Percentiles rank a stretch among this genome's conserved stretches.
These are phyloP conservation scores for Nyctanthes arbortristis DNA, from an alignment of 257 asterid genomes.

Conservation along the genomic window DNA sequence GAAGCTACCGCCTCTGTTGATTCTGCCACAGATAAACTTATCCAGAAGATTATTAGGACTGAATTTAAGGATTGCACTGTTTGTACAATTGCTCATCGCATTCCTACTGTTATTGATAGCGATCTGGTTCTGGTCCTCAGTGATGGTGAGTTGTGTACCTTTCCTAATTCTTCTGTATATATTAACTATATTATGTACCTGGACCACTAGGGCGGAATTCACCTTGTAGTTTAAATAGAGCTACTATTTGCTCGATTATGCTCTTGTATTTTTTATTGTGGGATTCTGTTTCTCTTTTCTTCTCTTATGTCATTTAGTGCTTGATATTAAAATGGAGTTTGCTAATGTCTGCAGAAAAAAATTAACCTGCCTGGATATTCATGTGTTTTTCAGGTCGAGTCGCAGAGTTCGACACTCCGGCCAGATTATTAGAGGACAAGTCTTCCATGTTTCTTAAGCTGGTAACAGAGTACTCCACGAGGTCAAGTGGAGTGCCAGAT, in stretches of 20 bases:
- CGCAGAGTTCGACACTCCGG: constrained; percentile 90
- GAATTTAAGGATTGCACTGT: constrained; percentile 91
- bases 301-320: not conserved
- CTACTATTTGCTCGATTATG: constrained; percentile 1
- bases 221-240: not conserved
- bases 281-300: not conserved
- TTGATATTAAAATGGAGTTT: not conserved
- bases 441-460: constrained; percentile 96
- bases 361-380: not conserved
- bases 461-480: constrained; percentile 84
- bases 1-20: constrained; percentile 98
- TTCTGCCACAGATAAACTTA: constrained; percentile 96
- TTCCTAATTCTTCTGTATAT: constrained; percentile 3
- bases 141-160: constrained; percentile 57
- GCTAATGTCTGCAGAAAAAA: not conserved
- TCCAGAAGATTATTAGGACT: constrained; percentile 88
- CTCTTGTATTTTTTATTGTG: not conserved
- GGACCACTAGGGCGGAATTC: not conserved
- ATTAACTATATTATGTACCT: not conserved
- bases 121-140: constrained; percentile 96
- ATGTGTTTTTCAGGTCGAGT: constrained; percentile 68
- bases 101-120: constrained; percentile 95
- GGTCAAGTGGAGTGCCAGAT: constrained; percentile 67
- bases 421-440: constrained; percentile 83
- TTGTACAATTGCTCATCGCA: constrained; percentile 95